Evolutionary conservation across 805 yeast species (phyloP).

Genomic region (Jamesozyma piceae): DNA sequence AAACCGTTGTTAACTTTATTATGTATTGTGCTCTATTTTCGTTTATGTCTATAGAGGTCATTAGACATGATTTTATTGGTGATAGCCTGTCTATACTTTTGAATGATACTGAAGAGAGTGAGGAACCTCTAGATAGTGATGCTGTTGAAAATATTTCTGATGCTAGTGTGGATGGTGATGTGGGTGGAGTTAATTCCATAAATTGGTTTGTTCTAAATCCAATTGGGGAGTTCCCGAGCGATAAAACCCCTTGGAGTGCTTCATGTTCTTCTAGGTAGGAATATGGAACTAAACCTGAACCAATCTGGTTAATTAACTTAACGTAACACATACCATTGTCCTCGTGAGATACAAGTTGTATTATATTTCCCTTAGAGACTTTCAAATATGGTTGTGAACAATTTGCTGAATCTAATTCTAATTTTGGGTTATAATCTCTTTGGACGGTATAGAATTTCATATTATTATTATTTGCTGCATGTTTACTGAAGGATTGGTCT

Average conservation of each 20-base stretch:
- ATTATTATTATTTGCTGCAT: background rate
- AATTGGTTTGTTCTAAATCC: background rate
- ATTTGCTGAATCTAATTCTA: no score
- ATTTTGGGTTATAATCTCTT: constrained; percentile 2
- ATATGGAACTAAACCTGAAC: constrained; percentile 11
- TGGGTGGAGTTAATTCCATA: constrained; percentile 13
- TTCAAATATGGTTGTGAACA: background rate
- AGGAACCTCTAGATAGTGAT: constrained; percentile 8
- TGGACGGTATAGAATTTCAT: constrained; percentile 5
- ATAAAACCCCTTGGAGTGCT: constrained; percentile 4
- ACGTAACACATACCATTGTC: constrained; percentile 8
- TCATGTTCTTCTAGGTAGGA: constrained; percentile 9
- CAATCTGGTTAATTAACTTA: constrained; percentile 9
- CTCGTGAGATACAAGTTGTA: constrained; percentile 12
- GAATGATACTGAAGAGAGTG: constrained; percentile 1
- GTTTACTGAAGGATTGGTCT: constrained; percentile 1
- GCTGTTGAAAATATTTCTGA: constrained; percentile 11
- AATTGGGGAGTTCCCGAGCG: background rate
- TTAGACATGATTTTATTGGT: constrained; percentile 1
- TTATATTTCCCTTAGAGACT: constrained; percentile 7
- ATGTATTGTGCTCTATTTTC: constrained; percentile 14
- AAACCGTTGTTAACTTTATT: constrained; percentile 7
- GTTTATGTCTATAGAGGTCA: constrained; percentile 10
- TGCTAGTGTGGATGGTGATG: constrained; percentile 15
- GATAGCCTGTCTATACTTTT: background rate